Percentiles rank a stretch among this genome's conserved stretches.
Conservation (phyloP, 352 stramenopile species). For the Phytophthora syringae region DNA sequence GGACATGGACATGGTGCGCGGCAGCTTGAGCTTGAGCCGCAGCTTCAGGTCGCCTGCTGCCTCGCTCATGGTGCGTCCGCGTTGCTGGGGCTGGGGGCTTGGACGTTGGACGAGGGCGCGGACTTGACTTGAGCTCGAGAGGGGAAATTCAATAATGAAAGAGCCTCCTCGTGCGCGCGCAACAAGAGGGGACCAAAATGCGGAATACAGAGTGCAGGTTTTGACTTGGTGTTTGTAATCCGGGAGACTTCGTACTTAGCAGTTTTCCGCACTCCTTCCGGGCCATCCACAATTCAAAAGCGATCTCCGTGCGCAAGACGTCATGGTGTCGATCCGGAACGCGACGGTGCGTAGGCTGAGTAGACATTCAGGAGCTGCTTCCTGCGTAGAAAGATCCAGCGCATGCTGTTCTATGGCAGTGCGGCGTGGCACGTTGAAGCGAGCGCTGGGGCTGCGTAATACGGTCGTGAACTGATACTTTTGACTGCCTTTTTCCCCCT, state of each 20-base stretch:
- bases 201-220: slow-evolving; percentile 42
- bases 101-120: neutral
- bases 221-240: slow-evolving; percentile 30
- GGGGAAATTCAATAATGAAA: slow-evolving; percentile 48
- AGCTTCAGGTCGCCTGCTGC: slow-evolving; percentile 42
- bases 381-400: neutral
- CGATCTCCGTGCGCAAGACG: slow-evolving; percentile 18
- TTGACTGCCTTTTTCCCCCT: neutral
- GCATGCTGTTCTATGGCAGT: neutral
- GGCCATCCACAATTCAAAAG: slow-evolving; percentile 39
- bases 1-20: slow-evolving; percentile 31
- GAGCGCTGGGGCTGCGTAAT: neutral
- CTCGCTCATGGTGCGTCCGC: slow-evolving; percentile 50
- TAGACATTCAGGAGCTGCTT: neutral
- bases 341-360: slow-evolving; percentile 69
- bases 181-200: slow-evolving; percentile 17
- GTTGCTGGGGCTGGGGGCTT: neutral
- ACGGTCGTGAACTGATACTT: slow-evolving; percentile 4
- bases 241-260: slow-evolving; percentile 29
- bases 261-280: slow-evolving; percentile 21
- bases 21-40: slow-evolving; percentile 72
- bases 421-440: neutral
- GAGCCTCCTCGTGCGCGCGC: neutral
- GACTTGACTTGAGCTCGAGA: slow-evolving; percentile 31
- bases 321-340: slow-evolving; percentile 96